These are phyloP conservation scores for Trichoderma aggressivum DNA, from an alignment of 2,329 filamentous ascomycete genomes.

Conservation along the genomic window DNA sequence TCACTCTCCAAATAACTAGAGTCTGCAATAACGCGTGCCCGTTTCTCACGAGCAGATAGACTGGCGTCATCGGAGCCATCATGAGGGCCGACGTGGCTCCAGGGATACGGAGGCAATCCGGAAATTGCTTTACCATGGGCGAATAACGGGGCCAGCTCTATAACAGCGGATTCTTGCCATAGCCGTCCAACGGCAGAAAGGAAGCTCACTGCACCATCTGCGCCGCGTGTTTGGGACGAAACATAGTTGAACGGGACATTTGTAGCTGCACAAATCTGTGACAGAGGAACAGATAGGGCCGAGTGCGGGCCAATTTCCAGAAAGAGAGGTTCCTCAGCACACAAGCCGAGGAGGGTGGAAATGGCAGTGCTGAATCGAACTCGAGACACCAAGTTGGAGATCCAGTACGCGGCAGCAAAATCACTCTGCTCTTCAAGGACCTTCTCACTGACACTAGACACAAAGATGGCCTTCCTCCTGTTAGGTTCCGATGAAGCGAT, in stretches of 20 bases:
- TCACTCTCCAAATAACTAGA: neutral
- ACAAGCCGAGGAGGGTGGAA: conserved; percentile 6
- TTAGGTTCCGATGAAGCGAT: neutral
- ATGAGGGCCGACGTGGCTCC: neutral
- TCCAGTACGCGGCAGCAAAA: conserved; percentile 12
- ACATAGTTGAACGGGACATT: conserved; percentile 10
- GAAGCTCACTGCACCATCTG: neutral
- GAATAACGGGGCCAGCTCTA: conserved; percentile 9
- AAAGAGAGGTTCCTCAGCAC: conserved; percentile 14
- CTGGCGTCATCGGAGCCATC: neutral
- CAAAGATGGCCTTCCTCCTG: neutral
- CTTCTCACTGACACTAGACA: conserved; percentile 16
- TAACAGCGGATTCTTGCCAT: conserved; percentile 13
- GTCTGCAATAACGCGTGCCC: conserved; percentile 7
- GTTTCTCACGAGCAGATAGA: conserved; percentile 6
- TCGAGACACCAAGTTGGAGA: conserved; percentile 18
- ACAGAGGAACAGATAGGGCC: conserved; percentile 27
- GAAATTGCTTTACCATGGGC: conserved; percentile 12
- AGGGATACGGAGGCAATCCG: conserved; percentile 17
- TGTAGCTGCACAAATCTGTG: conserved; percentile 22
- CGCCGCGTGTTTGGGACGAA: conserved; percentile 6
- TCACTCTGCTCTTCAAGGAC: conserved; percentile 1
- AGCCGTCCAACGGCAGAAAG: conserved; percentile 15
- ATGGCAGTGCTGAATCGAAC: conserved; percentile 22
- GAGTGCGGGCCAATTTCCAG: conserved; percentile 30